Base-by-base conservation (phyloP, 2,329 filamentous ascomycete genomes). In the Ceratocystis diversiconidia region DNA sequence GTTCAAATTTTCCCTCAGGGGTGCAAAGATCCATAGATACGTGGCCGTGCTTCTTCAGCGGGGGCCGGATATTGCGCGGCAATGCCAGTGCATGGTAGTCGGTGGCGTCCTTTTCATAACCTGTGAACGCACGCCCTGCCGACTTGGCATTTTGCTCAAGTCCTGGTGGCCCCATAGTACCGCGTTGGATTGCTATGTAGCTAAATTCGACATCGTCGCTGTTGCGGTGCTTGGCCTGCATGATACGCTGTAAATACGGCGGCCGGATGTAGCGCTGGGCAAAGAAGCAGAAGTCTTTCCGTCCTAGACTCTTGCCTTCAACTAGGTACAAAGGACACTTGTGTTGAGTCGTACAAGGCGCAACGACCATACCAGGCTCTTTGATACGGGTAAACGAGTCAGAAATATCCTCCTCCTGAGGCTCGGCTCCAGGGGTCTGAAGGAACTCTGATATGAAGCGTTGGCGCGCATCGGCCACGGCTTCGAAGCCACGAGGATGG, bases 251-350 rank as follows among this genome's bases (percentile, higher is more conserved):
- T 65, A 96, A 80, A 74, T 92, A 96, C 0, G 79, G 77, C 0
- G 94, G 94, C 0, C 92, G 85, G 62, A 91, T 87, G 73, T 90
- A 97, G 60, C 94, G 85, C 76, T 99, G 94, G 68, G 80, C 82
- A 74, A 99, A 97, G 74, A 88, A 89, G 75, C 94, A 99, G 72
- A 87, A 94, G 72, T 97, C 92, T 71, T 91, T 92, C 65, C 92
- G 84, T 5, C 91, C 90, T 32, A 77, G 77, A 64, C 83, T 85
- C 64, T 87, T 79, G 0, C 91, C 90, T 0, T 86, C 81, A 0
- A 80, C 79, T 22, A 81, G 78, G 73, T 96, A 96, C 89, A 99
- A 95, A 0, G 94, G 94, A 70, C 94, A 99, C 66, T 82, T 80
- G 7, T 80, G 79, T 74, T 99, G 94, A 74, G 91, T 97, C 0